phyloP scores from a whole-genome alignment of 148 eudicot species.

The Fagopyrum esculentum region DNA sequence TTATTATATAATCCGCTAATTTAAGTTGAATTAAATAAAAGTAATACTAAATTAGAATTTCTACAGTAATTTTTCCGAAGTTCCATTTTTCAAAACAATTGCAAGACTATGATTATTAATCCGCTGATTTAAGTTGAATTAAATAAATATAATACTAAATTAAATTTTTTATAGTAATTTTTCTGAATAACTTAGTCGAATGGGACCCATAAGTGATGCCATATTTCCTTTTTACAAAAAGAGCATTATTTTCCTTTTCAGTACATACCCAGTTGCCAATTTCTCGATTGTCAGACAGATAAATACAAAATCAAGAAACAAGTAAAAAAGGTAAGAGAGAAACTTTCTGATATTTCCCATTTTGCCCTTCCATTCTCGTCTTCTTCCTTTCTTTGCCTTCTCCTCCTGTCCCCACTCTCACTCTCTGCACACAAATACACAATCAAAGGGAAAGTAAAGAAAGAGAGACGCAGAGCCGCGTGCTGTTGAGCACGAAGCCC shows the following conservation, averaged over 20 bases:
- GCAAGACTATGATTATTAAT: too few relatives aligned
- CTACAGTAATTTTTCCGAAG: too few relatives aligned
- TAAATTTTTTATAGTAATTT: too few relatives aligned
- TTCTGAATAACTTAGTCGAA: too few relatives aligned
- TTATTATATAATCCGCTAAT: too few relatives aligned
- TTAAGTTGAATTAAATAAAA: too few relatives aligned
- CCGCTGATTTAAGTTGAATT: too few relatives aligned
- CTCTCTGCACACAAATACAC: constrained; percentile 13
- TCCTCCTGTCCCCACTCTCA: constrained; percentile 8
- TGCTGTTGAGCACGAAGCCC: constrained; percentile 13
- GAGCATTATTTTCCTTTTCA: background rate
- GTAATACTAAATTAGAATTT: too few relatives aligned
- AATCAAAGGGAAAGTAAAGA: constrained; percentile 15
- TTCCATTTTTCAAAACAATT: too few relatives aligned
- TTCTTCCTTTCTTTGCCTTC: constrained; percentile 7
- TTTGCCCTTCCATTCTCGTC: constrained; percentile 16
- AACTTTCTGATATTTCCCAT: constrained; percentile 5
- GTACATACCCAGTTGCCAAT: background rate
- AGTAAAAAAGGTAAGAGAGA: background rate
- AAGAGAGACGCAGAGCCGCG: constrained; percentile 10
- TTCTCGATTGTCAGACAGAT: background rate
- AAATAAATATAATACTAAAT: too few relatives aligned
- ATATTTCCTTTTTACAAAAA: background rate
- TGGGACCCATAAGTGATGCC: too few relatives aligned
- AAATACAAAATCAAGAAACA: background rate